phyloP scores from a whole-genome alignment of 1,284 basidiomycete genomes.

The Somion occarium region DNA sequence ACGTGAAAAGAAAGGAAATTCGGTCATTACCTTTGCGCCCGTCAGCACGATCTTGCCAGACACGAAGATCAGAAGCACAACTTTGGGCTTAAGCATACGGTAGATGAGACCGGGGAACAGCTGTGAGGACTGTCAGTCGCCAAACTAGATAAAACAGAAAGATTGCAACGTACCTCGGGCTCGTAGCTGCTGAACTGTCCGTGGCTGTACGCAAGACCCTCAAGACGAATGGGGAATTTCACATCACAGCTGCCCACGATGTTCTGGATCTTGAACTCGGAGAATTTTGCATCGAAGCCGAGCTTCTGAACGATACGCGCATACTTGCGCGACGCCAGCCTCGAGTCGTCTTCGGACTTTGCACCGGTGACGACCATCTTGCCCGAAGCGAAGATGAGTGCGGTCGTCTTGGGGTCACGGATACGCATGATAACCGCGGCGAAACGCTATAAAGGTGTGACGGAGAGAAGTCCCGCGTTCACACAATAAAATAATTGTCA shows the following conservation, averaged over 20 bases:
- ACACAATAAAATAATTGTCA: constrained; percentile 32
- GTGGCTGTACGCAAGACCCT: constrained; percentile 97
- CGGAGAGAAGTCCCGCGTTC: constrained; percentile 58
- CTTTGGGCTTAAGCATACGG: constrained; percentile 99
- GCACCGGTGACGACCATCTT: constrained; percentile 99
- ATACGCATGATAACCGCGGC: constrained; percentile 99
- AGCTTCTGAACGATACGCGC: constrained; percentile 99
- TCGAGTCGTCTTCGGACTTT: constrained; percentile 97
- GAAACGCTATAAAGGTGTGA: constrained; percentile 77
- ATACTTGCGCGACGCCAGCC: constrained; percentile 97
- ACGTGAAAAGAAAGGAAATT: constrained; percentile 14
- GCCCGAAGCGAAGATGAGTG: constrained; percentile 98
- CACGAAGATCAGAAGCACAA: constrained; percentile 97
- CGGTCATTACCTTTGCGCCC: constrained; percentile 84
- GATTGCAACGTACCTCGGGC: constrained; percentile 73
- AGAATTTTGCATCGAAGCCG: constrained; percentile 99
- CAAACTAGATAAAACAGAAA: neutral
- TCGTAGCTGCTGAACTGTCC: constrained; percentile 98
- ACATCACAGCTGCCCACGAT: constrained; percentile 99
- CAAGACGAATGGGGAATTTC: constrained; percentile 98
- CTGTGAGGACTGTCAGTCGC: constrained; percentile 37
- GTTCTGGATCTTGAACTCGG: constrained; percentile 99
- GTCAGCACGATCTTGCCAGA: constrained; percentile 99
- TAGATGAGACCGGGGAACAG: constrained; percentile 99
- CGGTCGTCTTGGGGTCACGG: constrained; percentile 98